A percentile compares a stretch with the other conserved stretches of the same genome.
phyloP scores from a whole-genome alignment of 2,329 filamentous ascomycete species.

The Septoria petroselini region DNA sequence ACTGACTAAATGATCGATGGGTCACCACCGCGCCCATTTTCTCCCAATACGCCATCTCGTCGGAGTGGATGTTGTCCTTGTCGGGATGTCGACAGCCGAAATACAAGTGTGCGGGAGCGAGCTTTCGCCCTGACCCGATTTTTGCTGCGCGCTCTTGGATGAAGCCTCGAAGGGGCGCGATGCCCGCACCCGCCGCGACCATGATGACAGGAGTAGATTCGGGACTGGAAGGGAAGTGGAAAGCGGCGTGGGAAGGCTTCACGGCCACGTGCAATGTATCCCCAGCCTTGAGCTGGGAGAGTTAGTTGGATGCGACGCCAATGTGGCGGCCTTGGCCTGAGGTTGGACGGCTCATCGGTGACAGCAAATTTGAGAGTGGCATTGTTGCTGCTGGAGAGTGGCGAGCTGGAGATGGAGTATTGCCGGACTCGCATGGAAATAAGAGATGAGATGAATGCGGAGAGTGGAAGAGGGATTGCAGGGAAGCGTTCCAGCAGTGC shows the following conservation, averaged over 20 bases:
- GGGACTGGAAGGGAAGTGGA: conserved; percentile 45
- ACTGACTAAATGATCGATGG: conserved; percentile 58
- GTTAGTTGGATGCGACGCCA: conserved; percentile 46
- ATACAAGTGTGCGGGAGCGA: conserved; percentile 62
- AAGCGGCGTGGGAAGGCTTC: conserved; percentile 42
- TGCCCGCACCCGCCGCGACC: conserved; percentile 65
- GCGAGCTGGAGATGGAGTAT: conserved; percentile 38
- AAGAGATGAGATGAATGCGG: conserved; percentile 66
- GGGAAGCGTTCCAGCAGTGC: conserved; percentile 67
- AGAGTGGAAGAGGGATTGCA: conserved; percentile 59
- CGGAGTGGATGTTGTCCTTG: conserved; percentile 60
- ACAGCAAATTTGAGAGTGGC: conserved; percentile 64
- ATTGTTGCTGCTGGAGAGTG: conserved; percentile 31
- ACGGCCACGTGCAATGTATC: conserved; percentile 46
- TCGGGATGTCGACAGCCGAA: conserved; percentile 59
- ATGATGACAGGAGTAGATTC: conserved; percentile 44
- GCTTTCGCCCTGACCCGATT: conserved; percentile 47
- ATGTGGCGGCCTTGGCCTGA: conserved; percentile 38
- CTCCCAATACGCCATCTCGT: conserved; percentile 60
- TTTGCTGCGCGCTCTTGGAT: conserved; percentile 74
- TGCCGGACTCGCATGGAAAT: conserved; percentile 63
- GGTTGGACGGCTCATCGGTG: conserved; percentile 29
- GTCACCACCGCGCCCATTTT: conserved; percentile 59
- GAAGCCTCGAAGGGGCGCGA: conserved; percentile 97
- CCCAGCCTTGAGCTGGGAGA: conserved; percentile 41